phyloP scores from a whole-genome alignment of 176 grass and related monocot species.

The Raddia guianensis region DNA sequence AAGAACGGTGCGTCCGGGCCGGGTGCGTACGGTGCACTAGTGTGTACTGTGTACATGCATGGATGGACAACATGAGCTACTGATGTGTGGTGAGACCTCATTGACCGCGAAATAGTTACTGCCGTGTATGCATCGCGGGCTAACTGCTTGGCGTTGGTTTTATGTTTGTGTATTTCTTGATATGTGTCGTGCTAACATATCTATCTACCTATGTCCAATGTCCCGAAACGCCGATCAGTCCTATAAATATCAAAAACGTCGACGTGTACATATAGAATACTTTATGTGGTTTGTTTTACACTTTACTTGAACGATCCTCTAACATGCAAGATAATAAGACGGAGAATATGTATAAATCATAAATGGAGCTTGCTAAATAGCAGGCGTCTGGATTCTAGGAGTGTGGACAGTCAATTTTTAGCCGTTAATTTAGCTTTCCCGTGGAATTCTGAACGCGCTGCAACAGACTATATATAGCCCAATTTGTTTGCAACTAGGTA shows the following conservation, averaged over 20 bases:
- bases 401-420: too few relatives aligned
- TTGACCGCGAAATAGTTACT: constrained; percentile 25
- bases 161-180: neutral
- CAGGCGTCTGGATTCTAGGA: too few relatives aligned
- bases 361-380: too few relatives aligned
- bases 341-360: too few relatives aligned
- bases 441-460: too few relatives aligned
- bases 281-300: too few relatives aligned
- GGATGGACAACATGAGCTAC: constrained; percentile 27
- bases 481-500: too few relatives aligned
- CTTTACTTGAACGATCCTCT: too few relatives aligned
- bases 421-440: too few relatives aligned
- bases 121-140: neutral
- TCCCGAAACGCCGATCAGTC: neutral
- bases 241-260: neutral
- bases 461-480: too few relatives aligned
- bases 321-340: too few relatives aligned
- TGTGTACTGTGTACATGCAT: neutral
- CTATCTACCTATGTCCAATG: neutral
- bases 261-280: too few relatives aligned
- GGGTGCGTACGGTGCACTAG: neutral
- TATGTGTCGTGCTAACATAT: neutral
- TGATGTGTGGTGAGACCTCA: constrained; percentile 30
- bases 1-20: neutral
- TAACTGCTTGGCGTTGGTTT: neutral